Evolutionary conservation across 2,329 filamentous ascomycete species (phyloP), one percentile per base, ranked within the genome.

Genomic region (Apiospora kogelbergensis): DNA sequence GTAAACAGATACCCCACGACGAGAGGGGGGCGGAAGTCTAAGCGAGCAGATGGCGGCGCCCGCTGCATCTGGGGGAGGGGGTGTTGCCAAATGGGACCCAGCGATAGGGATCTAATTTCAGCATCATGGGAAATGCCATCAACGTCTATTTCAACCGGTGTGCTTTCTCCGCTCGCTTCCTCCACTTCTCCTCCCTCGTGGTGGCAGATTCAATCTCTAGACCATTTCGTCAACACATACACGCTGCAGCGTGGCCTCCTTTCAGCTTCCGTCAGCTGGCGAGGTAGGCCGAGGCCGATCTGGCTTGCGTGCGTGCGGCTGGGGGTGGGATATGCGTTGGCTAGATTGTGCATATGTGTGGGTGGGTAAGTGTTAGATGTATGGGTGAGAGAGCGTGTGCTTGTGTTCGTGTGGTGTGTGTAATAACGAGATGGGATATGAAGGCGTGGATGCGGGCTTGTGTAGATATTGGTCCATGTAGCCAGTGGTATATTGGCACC

Each of bases 251-350:
- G 15, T 37, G 7, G 30, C n/a, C 53, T 30, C 26, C 20, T 60
- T 37, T 60, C 53, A 60, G 53, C 53, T 37, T 30, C 30, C 53
- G 53, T 60, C 53, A 60, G 53, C 53, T 60, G 53, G 30, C 53
- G 53, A 60, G 53, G 30, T 60, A 13, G 53, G 53, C 53, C 53
- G 53, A 37, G 53, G 53, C 53, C 53, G 53, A 60, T 60, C 53
- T 60, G 20, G 53, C 48, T 57, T 57, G 11, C 15, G 48, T 20
- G 48, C 46, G 24, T 53, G 46, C 46, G 46, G 46, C 46, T 53
- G 40, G 24, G 46, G 45, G 46, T 53, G 24, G 24, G 46, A 30
- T 30, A 30, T 57, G 48, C 30, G 53, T 37, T 60, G 53, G 26
- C 53, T 37, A 60, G 53, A 37, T 30, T n/a, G 53, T 60, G 53